Evolutionary conservation across 2,329 filamentous ascomycete genomes (phyloP), one percentile per base, ranked within the genome.

Genomic region (Sclerotinia trifoliorum): DNA sequence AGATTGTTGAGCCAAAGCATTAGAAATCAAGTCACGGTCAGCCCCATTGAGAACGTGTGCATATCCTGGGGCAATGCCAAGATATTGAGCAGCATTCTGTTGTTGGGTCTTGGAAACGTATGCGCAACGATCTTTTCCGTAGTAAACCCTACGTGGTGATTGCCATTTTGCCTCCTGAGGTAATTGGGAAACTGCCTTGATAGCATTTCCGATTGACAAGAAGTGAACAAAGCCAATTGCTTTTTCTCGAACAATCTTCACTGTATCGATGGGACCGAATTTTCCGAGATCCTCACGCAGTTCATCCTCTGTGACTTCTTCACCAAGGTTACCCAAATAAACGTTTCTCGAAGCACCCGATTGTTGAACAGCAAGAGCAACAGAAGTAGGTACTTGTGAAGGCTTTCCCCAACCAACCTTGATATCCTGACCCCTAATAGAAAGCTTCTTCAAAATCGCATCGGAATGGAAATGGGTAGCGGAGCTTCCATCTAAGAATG

Each of bases 391-490:
- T 0, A 99, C 95, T 80, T 97, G 94, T 4, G 95, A 98, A 44
- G 95, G 94, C 82, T 99, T 99, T 72, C 95, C 95, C 95, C 95
- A 99, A 71, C 95, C 95, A 76, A 99, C 94, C 85, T 99, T 99
- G 84, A 99, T 97, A 79, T 99, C 95, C 83, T 98, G 95, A 35
- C 94, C 94, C 81, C 96, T 94, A 83, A 99, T 96, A 76, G 94
- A 94, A 78, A 99, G 88, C 85, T 98, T 99, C 85, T 99, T 99
- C 86, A 99, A 87, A 81, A 99, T 99, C 74, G 95, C 95, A 84
- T 99, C 95, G 26, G 95, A 99, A 84, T 99, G 95, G 83, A 99
- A 99, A 79, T 99, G 95, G 29, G 94, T 98, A 68, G 95, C 95
- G 42, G 95, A 97, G 82, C 94, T 97, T 76, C 94, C 93, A 78